phyloP scores from a whole-genome alignment of 1,284 basidiomycete species.

The Ganoderma lingzhi region DNA sequence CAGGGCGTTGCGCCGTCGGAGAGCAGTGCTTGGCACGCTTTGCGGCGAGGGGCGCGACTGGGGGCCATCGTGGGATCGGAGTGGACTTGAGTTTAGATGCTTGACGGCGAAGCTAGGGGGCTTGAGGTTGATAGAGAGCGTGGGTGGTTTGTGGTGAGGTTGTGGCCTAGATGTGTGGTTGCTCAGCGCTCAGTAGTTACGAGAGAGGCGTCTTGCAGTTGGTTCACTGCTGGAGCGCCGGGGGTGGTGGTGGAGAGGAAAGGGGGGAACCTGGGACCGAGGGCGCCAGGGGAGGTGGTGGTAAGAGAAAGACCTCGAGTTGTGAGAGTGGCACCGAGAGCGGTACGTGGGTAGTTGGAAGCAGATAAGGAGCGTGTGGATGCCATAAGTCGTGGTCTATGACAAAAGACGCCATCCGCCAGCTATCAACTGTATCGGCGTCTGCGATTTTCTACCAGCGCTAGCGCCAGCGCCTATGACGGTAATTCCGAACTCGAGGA shows the following conservation, averaged over 20 bases:
- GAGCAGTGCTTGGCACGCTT: constrained; percentile 23
- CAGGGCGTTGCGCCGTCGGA: constrained; percentile 18
- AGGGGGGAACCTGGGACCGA: constrained; percentile 1
- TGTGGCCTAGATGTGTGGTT: background rate
- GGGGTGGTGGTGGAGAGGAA: background rate
- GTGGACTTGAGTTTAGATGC: background rate
- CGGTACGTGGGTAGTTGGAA: constrained; percentile 1
- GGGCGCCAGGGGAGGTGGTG: constrained; percentile 9
- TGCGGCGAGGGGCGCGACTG: constrained; percentile 18
- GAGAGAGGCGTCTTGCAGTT: too few species aligned
- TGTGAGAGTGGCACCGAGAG: constrained; percentile 1
- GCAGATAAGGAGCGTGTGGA: constrained; percentile 3
- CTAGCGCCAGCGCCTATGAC: background rate
- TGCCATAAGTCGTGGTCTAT: background rate
- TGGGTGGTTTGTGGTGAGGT: background rate
- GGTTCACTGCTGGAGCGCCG: background rate
- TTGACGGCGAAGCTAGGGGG: background rate
- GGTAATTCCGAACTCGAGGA: too few species aligned
- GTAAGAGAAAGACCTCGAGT: constrained; percentile 8
- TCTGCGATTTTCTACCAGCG: background rate
- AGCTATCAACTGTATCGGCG: background rate
- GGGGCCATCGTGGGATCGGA: constrained; percentile 9
- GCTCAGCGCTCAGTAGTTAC: background rate
- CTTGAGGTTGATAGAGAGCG: constrained; percentile 2
- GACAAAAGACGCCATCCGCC: background rate